phyloP scores from a whole-genome alignment of 176 grass and related monocot species.

The Avena eriantha region DNA sequence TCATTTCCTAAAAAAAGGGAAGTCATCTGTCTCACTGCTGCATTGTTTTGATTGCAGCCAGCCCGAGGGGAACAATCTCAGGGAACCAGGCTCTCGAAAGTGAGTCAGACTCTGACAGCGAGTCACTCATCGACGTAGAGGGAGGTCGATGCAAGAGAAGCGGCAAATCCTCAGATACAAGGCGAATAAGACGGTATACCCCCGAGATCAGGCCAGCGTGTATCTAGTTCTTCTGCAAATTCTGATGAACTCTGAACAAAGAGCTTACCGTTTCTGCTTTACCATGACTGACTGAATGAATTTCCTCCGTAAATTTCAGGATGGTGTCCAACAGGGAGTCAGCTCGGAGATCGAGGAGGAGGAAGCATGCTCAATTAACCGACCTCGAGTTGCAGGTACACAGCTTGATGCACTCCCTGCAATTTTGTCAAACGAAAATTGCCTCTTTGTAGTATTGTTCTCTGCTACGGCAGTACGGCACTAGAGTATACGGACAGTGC shows the following conservation, averaged over 20 bases:
- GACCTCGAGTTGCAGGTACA: conserved; percentile 82
- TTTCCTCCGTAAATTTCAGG: conserved; percentile 48
- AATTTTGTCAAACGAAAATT: background rate
- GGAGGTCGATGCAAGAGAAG: conserved; percentile 51
- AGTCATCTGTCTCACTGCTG: background rate
- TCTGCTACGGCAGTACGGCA: background rate
- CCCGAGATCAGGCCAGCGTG: background rate
- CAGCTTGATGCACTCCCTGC: background rate
- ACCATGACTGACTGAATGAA: background rate
- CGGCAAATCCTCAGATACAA: conserved; percentile 44
- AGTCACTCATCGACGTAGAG: conserved; percentile 50
- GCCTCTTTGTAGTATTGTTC: background rate
- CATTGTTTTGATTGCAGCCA: conserved; percentile 42
- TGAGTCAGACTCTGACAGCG: conserved; percentile 68
- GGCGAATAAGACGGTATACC: conserved; percentile 72
- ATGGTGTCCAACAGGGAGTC: conserved; percentile 96
- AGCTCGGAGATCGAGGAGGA: conserved; percentile 72
- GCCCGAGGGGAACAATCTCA: conserved; percentile 27
- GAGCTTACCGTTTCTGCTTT: conserved; percentile 3
- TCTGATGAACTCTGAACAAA: background rate
- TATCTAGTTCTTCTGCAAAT: background rate
- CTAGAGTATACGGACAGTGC: too few species aligned
- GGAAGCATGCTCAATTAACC: conserved; percentile 73
- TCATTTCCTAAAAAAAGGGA: too few species aligned
- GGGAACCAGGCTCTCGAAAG: conserved; percentile 35